Evolutionary conservation across 768 basidiomycete species (phyloP).

Genomic region (Tricholoma flavovirens): DNA sequence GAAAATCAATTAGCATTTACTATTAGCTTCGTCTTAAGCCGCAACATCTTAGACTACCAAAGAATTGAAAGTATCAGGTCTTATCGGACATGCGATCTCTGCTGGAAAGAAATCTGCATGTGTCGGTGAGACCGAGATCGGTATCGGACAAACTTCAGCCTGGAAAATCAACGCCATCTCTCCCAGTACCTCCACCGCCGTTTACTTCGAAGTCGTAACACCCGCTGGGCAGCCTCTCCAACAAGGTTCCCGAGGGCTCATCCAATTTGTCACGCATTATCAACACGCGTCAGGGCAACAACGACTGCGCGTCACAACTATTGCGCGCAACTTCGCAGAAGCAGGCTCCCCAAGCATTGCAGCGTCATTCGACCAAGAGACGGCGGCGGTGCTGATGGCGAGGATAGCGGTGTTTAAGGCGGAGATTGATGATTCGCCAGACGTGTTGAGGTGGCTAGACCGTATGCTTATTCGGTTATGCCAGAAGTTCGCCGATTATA

Average conservation of each 20-base stretch:
- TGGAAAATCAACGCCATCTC: slow-evolving; percentile 95
- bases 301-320: slow-evolving; percentile 94
- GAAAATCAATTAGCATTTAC: neutral
- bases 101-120: slow-evolving; percentile 94
- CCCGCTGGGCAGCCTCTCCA: slow-evolving; percentile 91
- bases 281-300: slow-evolving; percentile 96
- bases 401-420: slow-evolving; percentile 99
- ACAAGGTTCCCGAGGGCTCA: slow-evolving; percentile 86
- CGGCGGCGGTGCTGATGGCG: slow-evolving; percentile 96
- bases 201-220: slow-evolving; percentile 98
- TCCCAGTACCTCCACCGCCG: slow-evolving; percentile 80
- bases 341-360: slow-evolving; percentile 93
- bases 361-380: slow-evolving; percentile 95
- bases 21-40: neutral
- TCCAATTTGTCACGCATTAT: slow-evolving; percentile 98
- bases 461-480: slow-evolving; percentile 97
- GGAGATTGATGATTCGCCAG: slow-evolving; percentile 96
- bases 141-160: slow-evolving; percentile 96
- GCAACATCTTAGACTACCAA: slow-evolving; percentile 74
- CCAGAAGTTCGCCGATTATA: slow-evolving; percentile 98
- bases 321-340: slow-evolving; percentile 96
- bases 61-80: slow-evolving; percentile 95
- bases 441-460: slow-evolving; percentile 95
- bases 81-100: slow-evolving; percentile 97
- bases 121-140: slow-evolving; percentile 98